phyloP scores from a whole-genome alignment of 2,329 filamentous ascomycete species.

The Emergomyces orientalis region DNA sequence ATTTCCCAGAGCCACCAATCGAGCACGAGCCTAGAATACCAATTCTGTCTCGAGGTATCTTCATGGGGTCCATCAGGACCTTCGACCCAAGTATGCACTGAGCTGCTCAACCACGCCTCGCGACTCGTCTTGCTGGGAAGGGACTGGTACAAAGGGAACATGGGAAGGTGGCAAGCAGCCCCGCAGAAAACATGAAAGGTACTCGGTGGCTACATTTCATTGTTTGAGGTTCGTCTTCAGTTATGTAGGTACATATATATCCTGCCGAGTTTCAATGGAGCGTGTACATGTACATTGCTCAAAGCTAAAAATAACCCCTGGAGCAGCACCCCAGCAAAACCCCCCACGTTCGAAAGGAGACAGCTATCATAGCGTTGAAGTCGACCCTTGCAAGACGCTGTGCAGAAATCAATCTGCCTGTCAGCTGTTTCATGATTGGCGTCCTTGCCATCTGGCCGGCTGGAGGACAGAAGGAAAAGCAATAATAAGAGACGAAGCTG shows the following conservation, averaged over 20 bases:
- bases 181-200: not conserved
- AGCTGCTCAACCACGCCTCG: not conserved
- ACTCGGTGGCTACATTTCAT: not conserved
- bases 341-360: no score
- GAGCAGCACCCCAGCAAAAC: no score
- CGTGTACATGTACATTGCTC: not conserved
- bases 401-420: no score
- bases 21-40: not conserved
- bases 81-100: not conserved
- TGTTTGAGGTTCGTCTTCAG: not conserved
- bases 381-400: no score
- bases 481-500: no score
- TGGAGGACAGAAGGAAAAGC: no score
- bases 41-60: not conserved
- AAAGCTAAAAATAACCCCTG: no score
- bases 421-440: no score
- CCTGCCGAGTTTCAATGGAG: not conserved
- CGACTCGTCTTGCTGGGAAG: not conserved
- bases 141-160: not conserved
- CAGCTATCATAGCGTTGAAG: no score
- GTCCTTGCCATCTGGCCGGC: no score
- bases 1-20: slow-evolving; percentile 6
- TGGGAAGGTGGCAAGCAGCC: not conserved
- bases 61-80: not conserved
- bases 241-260: not conserved